Evolutionary conservation across 108 stramenopile genomes (phyloP).

Genomic region (Cyclotella sp.): DNA sequence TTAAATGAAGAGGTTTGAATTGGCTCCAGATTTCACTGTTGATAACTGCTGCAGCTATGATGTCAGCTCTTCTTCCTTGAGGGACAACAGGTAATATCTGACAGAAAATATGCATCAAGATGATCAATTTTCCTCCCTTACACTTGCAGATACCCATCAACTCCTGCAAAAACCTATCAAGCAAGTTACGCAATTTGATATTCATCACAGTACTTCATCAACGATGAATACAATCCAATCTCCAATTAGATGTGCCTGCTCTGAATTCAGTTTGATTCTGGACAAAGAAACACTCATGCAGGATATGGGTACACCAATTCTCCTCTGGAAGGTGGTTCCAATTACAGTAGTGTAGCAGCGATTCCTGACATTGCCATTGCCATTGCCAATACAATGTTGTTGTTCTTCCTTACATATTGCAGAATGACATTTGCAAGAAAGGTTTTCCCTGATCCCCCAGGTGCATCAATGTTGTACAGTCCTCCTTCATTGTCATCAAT

Average conservation of each 20-base stretch:
- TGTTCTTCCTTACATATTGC: neutral
- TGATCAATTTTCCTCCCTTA: conserved; percentile 19
- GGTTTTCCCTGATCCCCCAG: neutral
- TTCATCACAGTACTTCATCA: conserved; percentile 28
- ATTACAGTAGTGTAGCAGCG: conserved; percentile 5
- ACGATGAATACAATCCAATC: neutral
- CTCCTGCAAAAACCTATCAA: conserved; percentile 18
- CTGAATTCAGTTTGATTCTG: neutral
- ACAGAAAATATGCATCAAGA: conserved; percentile 17
- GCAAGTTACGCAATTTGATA: neutral
- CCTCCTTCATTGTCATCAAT: no score
- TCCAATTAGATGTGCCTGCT: neutral
- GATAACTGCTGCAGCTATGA: neutral
- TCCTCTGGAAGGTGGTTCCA: conserved; percentile 9
- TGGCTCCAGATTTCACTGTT: conserved; percentile 11
- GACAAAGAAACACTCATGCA: neutral
- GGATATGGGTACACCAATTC: conserved; percentile 11
- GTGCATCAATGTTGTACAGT: no score
- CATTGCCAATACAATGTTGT: conserved; percentile 2
- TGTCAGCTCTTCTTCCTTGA: neutral
- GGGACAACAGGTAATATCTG: conserved; percentile 18
- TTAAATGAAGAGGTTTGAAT: neutral
- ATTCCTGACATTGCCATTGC: conserved; percentile 6
- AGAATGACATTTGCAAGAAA: conserved; percentile 7
- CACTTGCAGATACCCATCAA: conserved; percentile 1